A percentile compares a stretch with the other conserved stretches of the same genome.
phyloP scores from a whole-genome alignment of 2,329 filamentous ascomycete genomes.

The Fusarium sp. region DNA sequence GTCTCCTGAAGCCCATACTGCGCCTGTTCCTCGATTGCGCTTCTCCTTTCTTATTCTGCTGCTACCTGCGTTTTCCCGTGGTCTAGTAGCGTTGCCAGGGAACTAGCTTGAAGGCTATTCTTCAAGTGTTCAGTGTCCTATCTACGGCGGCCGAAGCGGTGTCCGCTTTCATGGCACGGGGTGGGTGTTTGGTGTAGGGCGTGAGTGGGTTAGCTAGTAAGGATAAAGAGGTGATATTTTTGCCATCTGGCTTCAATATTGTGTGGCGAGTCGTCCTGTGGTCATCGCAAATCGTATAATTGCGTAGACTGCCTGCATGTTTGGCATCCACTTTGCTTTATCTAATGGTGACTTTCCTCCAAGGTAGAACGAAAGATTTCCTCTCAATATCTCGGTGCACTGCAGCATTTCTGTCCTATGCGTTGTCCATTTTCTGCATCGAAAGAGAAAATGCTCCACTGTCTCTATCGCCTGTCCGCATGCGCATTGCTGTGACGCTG shows the following conservation, averaged over 20 bases:
- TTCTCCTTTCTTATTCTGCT: not conserved
- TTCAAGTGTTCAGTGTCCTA: not conserved
- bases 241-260: not conserved
- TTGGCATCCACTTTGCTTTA: not conserved
- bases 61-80: not conserved
- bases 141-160: not conserved
- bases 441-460: conserved; percentile 31
- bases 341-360: conserved; percentile 40
- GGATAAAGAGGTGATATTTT: not conserved
- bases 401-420: conserved; percentile 14
- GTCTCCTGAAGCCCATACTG: no score
- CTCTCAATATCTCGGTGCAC: conserved; percentile 21
- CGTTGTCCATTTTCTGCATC: not conserved
- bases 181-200: no score
- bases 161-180: no score
- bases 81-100: not conserved
- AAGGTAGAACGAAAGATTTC: conserved; percentile 29
- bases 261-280: not conserved
- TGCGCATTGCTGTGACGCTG: conserved; percentile 22
- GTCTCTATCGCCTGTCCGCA: not conserved
- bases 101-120: not conserved
- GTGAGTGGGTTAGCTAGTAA: not conserved
- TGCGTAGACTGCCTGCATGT: not conserved
- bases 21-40: no score
- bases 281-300: not conserved